Conservation (phyloP, 2,329 filamentous ascomycete genomes). For the Fusarium vanettenii region DNA sequence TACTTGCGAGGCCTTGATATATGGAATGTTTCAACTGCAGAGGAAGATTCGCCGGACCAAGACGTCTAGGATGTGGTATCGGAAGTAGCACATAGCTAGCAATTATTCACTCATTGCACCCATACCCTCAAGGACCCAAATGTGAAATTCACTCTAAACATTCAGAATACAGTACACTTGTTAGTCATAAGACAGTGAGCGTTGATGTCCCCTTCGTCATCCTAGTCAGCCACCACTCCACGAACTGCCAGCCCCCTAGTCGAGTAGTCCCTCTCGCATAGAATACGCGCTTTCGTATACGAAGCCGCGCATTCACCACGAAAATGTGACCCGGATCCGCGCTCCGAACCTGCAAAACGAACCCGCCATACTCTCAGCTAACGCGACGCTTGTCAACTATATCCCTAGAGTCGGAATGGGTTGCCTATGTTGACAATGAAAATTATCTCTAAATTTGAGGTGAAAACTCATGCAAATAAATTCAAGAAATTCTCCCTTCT, state of each 20-base stretch:
- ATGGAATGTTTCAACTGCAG: slow-evolving; percentile 47
- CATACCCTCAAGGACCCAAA: background rate
- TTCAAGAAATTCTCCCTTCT: too few species aligned
- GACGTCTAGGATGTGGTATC: background rate
- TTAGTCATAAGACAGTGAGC: background rate
- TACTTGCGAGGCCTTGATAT: slow-evolving; percentile 39
- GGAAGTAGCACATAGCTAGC: background rate
- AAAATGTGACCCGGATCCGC: background rate
- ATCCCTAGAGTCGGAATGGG: background rate
- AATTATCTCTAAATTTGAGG: too few species aligned
- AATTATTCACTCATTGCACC: background rate
- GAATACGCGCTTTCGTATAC: background rate
- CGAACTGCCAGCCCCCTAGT: background rate
- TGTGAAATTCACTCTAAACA: background rate
- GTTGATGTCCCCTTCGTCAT: background rate
- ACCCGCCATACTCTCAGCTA: background rate
- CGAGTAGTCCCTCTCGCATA: background rate
- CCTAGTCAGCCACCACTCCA: background rate
- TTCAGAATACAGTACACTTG: background rate
- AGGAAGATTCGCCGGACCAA: slow-evolving; percentile 42
- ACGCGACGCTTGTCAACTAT: background rate
- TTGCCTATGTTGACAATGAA: background rate
- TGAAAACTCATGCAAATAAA: background rate
- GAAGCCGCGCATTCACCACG: background rate
- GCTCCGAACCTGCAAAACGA: background rate